Base-by-base conservation (phyloP, 306 rosid genomes). In the Glycyrrhiza uralensis region DNA sequence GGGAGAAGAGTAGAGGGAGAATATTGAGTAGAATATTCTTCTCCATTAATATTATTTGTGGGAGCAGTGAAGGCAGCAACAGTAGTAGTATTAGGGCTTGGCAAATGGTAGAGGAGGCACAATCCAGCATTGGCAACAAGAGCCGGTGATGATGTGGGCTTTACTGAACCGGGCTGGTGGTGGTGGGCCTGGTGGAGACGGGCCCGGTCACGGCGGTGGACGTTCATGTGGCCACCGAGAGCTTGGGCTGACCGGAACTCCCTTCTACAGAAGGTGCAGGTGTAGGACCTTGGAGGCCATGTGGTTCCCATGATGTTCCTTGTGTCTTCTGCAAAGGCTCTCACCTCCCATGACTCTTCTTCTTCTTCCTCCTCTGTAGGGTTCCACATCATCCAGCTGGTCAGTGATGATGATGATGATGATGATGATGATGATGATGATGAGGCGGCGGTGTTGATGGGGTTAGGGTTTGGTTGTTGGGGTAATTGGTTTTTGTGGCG, bases 151-250 rank as follows among this genome's bases (percentile, higher is more conserved):
- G n/a, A n/a, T n/a, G n/a, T n/a, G n/a, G n/a, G n/a, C n/a, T n/a
- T n/a, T n/a, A n/a, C 7, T 4, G 45, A 0, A 9, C 17, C 2
- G 10, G 44, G 17, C n/a, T 61, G 3, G 18, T 3, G 76, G n/a
- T n/a, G 73, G 8, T 73, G 85, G 0, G 71, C 26, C 55, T 84
- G 97, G 78, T 87, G 90, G 75, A 93, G 98, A 4, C 94, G 92
- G 0, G 97, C 98, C 0, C 98, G 93, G 91, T 93, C 98, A 0
- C 97, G 93, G 82, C 98, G 98, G 87, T 93, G 98, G 55, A 93
- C 98, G 35, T 93, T 93, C 98, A 93, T 93, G 79, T 93, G 98
- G 71, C 98, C 97, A 1, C 98, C 98, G 2, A 93, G 96, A 45
- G 98, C 98, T 74, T 93, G 98, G 5, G 98, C 97, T 0, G 97